These are phyloP conservation scores for Hemerocallis citrina DNA, from an alignment of 106 monocot genomes.

Conservation along the genomic window DNA sequence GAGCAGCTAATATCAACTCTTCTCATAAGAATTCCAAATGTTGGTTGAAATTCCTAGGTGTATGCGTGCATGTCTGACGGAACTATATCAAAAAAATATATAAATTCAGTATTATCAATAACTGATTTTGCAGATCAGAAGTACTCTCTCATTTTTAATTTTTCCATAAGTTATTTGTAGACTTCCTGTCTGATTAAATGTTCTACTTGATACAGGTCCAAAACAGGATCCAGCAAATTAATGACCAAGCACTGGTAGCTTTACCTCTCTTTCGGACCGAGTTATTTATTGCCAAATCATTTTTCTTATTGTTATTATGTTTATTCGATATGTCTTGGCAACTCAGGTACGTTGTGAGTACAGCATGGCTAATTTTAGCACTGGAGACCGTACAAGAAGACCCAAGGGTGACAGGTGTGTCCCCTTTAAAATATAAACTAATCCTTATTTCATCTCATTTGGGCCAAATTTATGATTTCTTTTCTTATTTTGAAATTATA, in stretches of 20 bases:
- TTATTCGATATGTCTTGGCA: neutral
- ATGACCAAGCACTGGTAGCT: constrained; percentile 71
- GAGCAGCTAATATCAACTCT: too few species aligned
- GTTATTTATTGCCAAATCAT: neutral
- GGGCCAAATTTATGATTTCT: neutral
- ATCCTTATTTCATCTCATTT: neutral
- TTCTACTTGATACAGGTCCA: constrained; percentile 43
- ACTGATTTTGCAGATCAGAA: too few species aligned
- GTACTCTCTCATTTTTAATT: too few species aligned
- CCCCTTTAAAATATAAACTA: neutral
- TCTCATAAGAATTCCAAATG: too few species aligned
- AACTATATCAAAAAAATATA: too few species aligned
- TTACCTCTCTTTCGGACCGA: neutral
- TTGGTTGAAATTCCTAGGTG: too few species aligned
- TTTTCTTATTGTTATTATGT: neutral
- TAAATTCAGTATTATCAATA: too few species aligned
- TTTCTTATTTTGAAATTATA: neutral
- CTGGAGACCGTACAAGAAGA: constrained; percentile 79
- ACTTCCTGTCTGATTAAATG: neutral
- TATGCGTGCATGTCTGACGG: too few species aligned
- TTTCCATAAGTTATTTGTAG: too few species aligned
- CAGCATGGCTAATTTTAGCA: constrained; percentile 97
- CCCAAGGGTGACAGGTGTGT: constrained; percentile 92
- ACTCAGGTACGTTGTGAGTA: constrained; percentile 86
- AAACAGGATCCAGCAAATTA: constrained; percentile 68